Conservation (phyloP, 164 flowering plant genomes). For the Vitis rotundifolia region DNA sequence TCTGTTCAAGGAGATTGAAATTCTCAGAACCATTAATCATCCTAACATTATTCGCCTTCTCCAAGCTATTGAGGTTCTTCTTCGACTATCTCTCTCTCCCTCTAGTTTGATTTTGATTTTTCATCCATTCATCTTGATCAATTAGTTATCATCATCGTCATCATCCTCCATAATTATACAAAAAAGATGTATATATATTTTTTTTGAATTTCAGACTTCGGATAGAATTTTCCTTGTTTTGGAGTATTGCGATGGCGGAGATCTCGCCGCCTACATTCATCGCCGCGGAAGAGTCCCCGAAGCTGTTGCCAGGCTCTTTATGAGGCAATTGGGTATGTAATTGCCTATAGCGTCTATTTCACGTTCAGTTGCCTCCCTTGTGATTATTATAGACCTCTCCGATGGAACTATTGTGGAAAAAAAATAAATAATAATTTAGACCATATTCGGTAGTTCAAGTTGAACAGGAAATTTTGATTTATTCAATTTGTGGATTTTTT, state of each 20-base stretch:
- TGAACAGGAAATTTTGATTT: no score
- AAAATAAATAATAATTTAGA: no score
- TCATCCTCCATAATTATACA: no score
- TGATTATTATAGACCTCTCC: neutral
- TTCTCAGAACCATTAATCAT: slow-evolving; percentile 43
- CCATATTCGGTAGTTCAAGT: no score
- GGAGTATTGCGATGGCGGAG: slow-evolving; percentile 65
- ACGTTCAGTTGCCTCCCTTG: no score
- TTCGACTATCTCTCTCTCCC: neutral
- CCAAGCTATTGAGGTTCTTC: slow-evolving; percentile 43
- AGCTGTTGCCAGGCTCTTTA: slow-evolving; percentile 51
- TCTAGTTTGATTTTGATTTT: neutral
- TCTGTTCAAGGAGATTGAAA: slow-evolving; percentile 50
- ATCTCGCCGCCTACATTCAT: slow-evolving; percentile 53
- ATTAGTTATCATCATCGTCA: no score
- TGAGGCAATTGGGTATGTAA: slow-evolving; percentile 55
- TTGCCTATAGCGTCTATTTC: neutral
- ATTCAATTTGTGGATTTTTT: neutral
- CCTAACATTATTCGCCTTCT: slow-evolving; percentile 54
- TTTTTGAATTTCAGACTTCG: slow-evolving; percentile 26
- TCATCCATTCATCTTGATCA: neutral
- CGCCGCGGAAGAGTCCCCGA: slow-evolving; percentile 48
- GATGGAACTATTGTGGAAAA: no score
- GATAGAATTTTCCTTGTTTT: slow-evolving; percentile 51
- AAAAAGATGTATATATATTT: no score